Base-by-base conservation (phyloP, 2,329 filamentous ascomycete species). In the Alternaria sp. region DNA sequence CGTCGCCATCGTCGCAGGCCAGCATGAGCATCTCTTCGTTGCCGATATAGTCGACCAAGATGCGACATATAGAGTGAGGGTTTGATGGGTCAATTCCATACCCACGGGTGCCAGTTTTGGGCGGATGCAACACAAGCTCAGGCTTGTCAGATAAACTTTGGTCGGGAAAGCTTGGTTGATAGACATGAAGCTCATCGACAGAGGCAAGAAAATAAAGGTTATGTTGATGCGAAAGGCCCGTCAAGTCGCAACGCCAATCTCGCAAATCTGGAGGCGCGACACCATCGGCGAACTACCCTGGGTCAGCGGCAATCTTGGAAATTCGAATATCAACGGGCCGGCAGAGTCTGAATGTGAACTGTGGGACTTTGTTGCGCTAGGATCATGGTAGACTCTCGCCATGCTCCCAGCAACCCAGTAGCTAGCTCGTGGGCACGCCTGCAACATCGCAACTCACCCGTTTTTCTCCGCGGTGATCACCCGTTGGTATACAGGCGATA, bases 1-100 rank as follows among this genome's bases (percentile, higher is more conserved):
- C 82, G 70, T 87, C 68, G 81, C 88, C 80, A 85, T 92, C 78
- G 73, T 92, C 71, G 82, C 89, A 72, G 75, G 81, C 67, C 77
- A 88, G 77, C 77, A 89, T 77, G 19, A 85, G 60, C 25, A 84
- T 75, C 63, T 85, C 84, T 26, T 83, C 80, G 21, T 73, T 77
- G n/a, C 82, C 83, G 10, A 85, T 75, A 52, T 75, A 79, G 49
- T 82, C 80, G 13, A 84, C 76, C 32, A 82, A 70, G 5, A 85
- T 59, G 43, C 80, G 76, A 61, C 82, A 85, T 61, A 85, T 82
- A 2, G 77, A 77, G 67, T 84, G 82, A 23, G 83, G 80, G 47
- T 79, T 66, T 2, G 71, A 63, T 6, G 61, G 63, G 63, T 83
- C 81, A 9, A 83, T 73, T 0, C 66, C 66, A 19, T 64, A 43